Percentiles rank a stretch among this genome's conserved stretches.
Evolutionary conservation across 2,329 filamentous ascomycete species (phyloP).

Genomic region (Cryphonectria naterciae): DNA sequence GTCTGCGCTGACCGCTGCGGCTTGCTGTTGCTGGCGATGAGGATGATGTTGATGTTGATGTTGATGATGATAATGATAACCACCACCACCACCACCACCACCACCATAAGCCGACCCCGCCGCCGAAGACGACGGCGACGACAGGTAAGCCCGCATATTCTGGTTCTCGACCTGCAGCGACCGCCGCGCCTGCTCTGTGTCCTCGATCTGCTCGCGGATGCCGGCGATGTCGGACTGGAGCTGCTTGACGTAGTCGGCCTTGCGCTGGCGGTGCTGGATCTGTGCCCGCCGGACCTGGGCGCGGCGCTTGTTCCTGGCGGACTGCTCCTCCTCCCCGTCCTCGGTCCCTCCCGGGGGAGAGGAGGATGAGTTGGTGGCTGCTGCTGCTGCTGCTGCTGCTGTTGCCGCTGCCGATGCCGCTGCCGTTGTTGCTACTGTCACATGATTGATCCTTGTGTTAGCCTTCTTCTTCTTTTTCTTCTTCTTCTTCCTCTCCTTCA

Average conservation of each 20-base stretch:
- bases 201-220: slow-evolving; percentile 52
- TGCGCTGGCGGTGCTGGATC: slow-evolving; percentile 59
- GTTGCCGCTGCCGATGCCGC: neutral
- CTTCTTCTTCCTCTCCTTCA: neutral
- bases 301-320: slow-evolving; percentile 49
- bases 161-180: slow-evolving; percentile 49
- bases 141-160: slow-evolving; percentile 43
- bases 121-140: slow-evolving; percentile 31
- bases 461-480: neutral
- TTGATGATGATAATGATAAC: neutral
- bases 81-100: neutral
- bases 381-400: neutral
- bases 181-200: slow-evolving; percentile 44
- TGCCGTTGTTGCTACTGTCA: neutral
- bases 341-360: slow-evolving; percentile 2
- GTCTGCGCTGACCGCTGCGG: neutral
- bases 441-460: neutral
- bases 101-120: neutral
- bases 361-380: neutral
- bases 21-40: neutral
- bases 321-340: slow-evolving; percentile 21
- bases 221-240: slow-evolving; percentile 55
- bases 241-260: slow-evolving; percentile 58
- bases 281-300: slow-evolving; percentile 59
- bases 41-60: neutral